Evolutionary conservation across 1,139 yeast genomes (phyloP).

Genomic region (Protomyces lactucae-debilis): DNA sequence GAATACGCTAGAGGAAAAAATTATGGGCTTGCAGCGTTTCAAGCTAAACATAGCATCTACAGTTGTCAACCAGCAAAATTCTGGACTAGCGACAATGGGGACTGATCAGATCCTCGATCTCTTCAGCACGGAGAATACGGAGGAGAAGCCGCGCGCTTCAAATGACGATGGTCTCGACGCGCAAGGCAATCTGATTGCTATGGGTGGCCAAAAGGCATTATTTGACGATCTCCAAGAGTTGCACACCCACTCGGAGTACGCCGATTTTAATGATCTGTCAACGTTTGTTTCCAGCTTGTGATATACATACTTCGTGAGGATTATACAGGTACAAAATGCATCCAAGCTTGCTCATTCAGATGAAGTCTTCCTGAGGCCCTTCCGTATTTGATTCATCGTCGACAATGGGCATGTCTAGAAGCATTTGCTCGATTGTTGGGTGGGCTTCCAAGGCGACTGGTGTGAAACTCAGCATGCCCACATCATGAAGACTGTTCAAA

Average conservation of each 20-base stretch:
- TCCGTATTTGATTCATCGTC: neutral
- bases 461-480: neutral
- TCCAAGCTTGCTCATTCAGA: neutral
- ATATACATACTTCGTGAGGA: neutral
- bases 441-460: neutral
- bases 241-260: slow-evolving; percentile 11
- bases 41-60: slow-evolving; percentile 96
- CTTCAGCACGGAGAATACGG: slow-evolving; percentile 54
- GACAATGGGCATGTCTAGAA: neutral
- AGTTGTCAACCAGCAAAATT: slow-evolving; percentile 91
- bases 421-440: neutral
- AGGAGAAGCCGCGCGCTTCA: neutral
- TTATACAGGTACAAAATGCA: neutral
- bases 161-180: slow-evolving; percentile 39
- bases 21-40: slow-evolving; percentile 97
- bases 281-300: slow-evolving; percentile 12
- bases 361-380: neutral
- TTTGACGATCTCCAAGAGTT: slow-evolving; percentile 36
- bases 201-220: slow-evolving; percentile 39
- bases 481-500: slow-evolving; percentile 42
- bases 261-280: slow-evolving; percentile 14
- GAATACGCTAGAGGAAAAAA: slow-evolving; percentile 90
- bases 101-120: slow-evolving; percentile 88
- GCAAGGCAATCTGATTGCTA: slow-evolving; percentile 32
- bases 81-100: slow-evolving; percentile 93